Evolutionary conservation across 495 filamentous ascomycete genomes (phyloP), one percentile per base, ranked within the genome.

Genomic region (Aspergillus conjunctus): DNA sequence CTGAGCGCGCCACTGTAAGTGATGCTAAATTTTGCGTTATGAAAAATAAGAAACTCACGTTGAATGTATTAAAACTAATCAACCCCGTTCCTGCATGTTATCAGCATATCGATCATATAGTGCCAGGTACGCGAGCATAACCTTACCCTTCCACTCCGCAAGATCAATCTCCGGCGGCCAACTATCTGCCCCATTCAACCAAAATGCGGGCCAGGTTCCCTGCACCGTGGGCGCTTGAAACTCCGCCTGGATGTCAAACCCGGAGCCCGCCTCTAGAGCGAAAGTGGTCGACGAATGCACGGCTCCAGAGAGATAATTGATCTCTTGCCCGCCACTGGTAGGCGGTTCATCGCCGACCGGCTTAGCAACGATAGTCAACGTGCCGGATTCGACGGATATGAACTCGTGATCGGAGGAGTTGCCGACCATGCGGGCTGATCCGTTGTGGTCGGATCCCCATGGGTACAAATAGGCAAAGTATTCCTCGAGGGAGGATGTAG

Each of bases 161-260:
- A 85, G 75, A 59, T 87, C 83, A 39, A 86, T 74, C 76, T 85
- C 84, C 0, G 84, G 83, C 51, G 83, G 83, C 83, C 84, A 87
- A 8, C 77, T 74, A 14, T 78, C 61, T 2, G 80, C 81, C 0
- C 75, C 81, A 20, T 82, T 83, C 32, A 86, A 68, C 84, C 83
- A 87, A 37, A 88, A 83, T 4, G 84, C 84, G 5, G 83, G 83
- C 83, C 83, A 85, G 0, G 83, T 85, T 0, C 84, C 84, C 51
- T 71, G 71, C 0, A 71, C 70, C 1, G 78, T 79, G 1, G 82
- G 73, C 0, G 84, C 84, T 49, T 73, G 68, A 66, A 87, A 83
- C 52, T 82, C 77, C 45, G 59, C 69, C 1, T 60, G 54, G 41
- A 71, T 68, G 51, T 69, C 59, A 22, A 69, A 56, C 5, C 69